Conservation (phyloP, 2,329 filamentous ascomycete species). For the Colletotrichum incanum region DNA sequence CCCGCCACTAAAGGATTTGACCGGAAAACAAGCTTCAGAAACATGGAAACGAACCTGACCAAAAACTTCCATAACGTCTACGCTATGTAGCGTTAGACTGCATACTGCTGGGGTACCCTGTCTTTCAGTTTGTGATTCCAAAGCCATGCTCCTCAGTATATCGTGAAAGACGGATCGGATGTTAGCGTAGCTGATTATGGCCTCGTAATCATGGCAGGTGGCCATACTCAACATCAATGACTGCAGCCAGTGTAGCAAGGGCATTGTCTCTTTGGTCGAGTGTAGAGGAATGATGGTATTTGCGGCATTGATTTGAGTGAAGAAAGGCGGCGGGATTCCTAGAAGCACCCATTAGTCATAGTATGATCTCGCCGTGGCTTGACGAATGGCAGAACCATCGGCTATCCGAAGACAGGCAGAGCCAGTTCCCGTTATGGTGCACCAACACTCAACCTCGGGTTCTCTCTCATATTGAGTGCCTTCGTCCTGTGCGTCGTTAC, state of each 20-base stretch:
- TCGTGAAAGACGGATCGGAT: too few species aligned
- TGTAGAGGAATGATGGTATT: background rate
- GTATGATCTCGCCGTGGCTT: background rate
- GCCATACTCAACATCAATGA: background rate
- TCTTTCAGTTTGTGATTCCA: too few species aligned
- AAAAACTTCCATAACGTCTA: background rate
- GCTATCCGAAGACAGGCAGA: background rate
- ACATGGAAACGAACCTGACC: background rate
- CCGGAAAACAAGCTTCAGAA: constrained; percentile 5
- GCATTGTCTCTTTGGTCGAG: background rate
- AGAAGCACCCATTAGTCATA: background rate
- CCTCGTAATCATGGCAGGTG: background rate
- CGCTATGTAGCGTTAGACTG: constrained; percentile 8
- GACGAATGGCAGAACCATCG: background rate
- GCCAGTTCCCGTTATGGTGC: background rate
- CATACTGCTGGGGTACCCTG: background rate
- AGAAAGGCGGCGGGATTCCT: background rate
- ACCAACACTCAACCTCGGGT: background rate
- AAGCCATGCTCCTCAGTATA: background rate
- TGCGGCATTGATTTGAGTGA: too few species aligned
- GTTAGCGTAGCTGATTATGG: background rate
- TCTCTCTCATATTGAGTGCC: background rate
- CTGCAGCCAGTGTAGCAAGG: background rate
- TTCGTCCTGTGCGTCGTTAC: too few species aligned
- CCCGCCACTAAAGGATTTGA: background rate